A percentile compares a stretch with the other conserved stretches of the same genome.
Evolutionary conservation across 2,329 filamentous ascomycete genomes (phyloP).

Genomic region (Rutstroemia sydowiana): DNA sequence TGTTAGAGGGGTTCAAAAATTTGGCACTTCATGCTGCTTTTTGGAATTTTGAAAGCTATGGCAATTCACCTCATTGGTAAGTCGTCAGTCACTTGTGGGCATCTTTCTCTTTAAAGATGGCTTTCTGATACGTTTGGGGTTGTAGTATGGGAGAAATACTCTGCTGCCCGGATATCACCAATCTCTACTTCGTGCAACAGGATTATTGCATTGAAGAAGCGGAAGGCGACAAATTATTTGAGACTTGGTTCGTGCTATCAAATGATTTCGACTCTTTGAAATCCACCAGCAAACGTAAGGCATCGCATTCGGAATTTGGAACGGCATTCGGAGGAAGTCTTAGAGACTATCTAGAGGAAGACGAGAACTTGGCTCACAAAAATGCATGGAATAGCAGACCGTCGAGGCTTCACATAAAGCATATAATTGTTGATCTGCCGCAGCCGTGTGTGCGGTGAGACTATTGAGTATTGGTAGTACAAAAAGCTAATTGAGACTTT

Average conservation of each 20-base stretch:
- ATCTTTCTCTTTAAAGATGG: background rate
- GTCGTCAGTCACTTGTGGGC: background rate
- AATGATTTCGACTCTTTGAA: background rate
- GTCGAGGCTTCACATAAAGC: background rate
- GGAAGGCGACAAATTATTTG: too few relatives aligned
- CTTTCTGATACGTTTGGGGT: background rate
- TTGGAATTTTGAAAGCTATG: background rate
- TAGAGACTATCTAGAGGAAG: background rate
- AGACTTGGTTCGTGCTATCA: background rate
- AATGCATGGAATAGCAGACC: background rate
- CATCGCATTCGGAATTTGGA: background rate
- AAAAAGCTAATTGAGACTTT: background rate
- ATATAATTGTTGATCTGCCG: background rate
- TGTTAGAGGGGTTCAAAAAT: slow-evolving; percentile 1
- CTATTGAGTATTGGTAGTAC: too few relatives aligned
- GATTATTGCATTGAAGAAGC: too few relatives aligned
- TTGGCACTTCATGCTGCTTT: background rate
- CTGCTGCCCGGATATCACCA: too few relatives aligned
- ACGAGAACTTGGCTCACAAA: background rate
- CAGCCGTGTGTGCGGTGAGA: too few relatives aligned
- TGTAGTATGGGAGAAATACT: background rate
- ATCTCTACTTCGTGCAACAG: too few relatives aligned
- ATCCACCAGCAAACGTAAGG: background rate
- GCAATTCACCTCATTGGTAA: background rate
- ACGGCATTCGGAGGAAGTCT: background rate